Conservation (phyloP, 805 yeast genomes). For the Priceomyces castillae region DNA sequence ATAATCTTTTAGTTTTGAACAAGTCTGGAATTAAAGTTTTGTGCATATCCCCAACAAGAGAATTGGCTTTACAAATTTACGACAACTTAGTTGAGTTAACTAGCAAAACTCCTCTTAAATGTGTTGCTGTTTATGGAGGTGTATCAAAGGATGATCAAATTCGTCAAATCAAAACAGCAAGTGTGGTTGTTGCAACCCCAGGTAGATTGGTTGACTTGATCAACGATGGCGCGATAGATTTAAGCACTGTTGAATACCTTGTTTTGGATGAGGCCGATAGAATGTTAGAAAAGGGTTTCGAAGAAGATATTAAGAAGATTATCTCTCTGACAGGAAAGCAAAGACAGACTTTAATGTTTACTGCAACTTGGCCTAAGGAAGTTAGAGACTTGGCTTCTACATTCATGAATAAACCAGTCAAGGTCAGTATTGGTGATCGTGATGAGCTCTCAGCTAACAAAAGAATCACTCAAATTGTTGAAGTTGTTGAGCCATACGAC, state of each 20-base stretch:
- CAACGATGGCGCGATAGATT: constrained; percentile 79
- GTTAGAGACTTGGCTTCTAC: constrained; percentile 87
- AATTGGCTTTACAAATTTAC: constrained; percentile 88
- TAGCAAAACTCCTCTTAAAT: constrained; percentile 56
- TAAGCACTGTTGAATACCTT: constrained; percentile 67
- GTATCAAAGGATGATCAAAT: constrained; percentile 94
- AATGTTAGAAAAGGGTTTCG: constrained; percentile 98
- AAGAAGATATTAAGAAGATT: constrained; percentile 88
- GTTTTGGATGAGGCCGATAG: constrained; percentile 98
- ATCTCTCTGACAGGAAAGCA: constrained; percentile 54
- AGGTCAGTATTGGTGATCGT: constrained; percentile 88
- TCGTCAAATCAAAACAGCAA: constrained; percentile 58
- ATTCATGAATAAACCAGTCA: constrained; percentile 83
- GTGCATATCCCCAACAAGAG: constrained; percentile 95
- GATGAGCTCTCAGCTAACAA: constrained; percentile 94
- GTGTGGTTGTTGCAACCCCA: constrained; percentile 95
- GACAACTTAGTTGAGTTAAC: constrained; percentile 75
- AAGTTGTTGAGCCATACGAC: constrained; percentile 72
- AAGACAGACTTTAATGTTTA: constrained; percentile 95
- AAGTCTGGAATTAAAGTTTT: constrained; percentile 65
- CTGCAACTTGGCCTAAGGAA: constrained; percentile 99
- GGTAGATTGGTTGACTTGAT: constrained; percentile 91
- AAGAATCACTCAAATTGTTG: constrained; percentile 89
- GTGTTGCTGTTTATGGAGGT: constrained; percentile 94
- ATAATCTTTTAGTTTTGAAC: constrained; percentile 52